These are phyloP conservation scores for Phytophthora agathidicida DNA, from an alignment of 352 stramenopile species.

Conservation along the genomic window DNA sequence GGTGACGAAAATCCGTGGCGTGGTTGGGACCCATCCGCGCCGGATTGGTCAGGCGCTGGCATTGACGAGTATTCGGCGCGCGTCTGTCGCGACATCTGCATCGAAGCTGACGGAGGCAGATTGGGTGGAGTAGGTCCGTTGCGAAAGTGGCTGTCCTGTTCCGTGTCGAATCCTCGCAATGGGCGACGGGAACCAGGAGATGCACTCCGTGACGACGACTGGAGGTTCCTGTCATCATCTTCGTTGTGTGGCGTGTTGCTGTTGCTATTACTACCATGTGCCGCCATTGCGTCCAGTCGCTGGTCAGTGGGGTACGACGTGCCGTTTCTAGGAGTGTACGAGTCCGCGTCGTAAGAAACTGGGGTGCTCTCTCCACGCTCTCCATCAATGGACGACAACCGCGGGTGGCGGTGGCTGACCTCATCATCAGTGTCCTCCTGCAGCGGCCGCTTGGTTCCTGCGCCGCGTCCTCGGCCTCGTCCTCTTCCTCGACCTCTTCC, in stretches of 20 bases:
- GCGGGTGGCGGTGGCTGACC: slow-evolving; percentile 12
- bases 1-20: slow-evolving; percentile 28
- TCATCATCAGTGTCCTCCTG: slow-evolving; percentile 22
- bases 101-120: slow-evolving; percentile 16
- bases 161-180: slow-evolving; percentile 31
- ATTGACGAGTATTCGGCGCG: slow-evolving; percentile 26
- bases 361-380: slow-evolving; percentile 9
- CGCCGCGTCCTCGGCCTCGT: slow-evolving; percentile 22
- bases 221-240: slow-evolving; percentile 25
- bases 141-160: slow-evolving; percentile 38
- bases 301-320: slow-evolving; percentile 14
- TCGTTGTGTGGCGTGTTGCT: slow-evolving; percentile 16
- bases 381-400: slow-evolving; percentile 21
- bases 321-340: slow-evolving; percentile 16
- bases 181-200: slow-evolving; percentile 24
- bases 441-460: slow-evolving; percentile 31
- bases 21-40: slow-evolving; percentile 13
- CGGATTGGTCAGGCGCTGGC: slow-evolving; percentile 9
- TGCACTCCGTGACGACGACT: slow-evolving; percentile 16
- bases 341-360: slow-evolving; percentile 12
- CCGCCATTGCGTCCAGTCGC: slow-evolving; percentile 10
- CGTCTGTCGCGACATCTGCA: slow-evolving; percentile 22
- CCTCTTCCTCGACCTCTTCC: slow-evolving; percentile 28
- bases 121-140: slow-evolving; percentile 9
- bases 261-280: slow-evolving; percentile 31